Evolutionary conservation across 805 yeast species (phyloP).

Genomic region (Komagataella pastoris): DNA sequence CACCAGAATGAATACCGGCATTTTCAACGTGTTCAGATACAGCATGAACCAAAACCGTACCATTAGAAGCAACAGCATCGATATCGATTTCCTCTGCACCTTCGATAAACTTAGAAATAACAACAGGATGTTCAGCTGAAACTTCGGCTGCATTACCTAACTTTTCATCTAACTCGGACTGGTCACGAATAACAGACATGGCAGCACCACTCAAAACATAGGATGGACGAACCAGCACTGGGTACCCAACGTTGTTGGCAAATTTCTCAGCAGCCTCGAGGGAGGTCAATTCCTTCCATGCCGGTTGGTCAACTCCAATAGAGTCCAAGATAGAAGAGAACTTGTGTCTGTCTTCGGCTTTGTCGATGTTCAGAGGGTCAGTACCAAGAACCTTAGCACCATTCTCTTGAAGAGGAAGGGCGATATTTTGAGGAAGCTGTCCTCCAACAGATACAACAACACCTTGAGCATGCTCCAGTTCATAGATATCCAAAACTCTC

Average conservation of each 20-base stretch:
- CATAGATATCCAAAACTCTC: conserved; percentile 95
- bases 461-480: conserved; percentile 79
- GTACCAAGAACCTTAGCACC: conserved; percentile 92
- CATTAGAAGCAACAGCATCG: conserved; percentile 90
- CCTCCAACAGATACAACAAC: conserved; percentile 97
- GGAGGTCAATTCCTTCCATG: conserved; percentile 91
- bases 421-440: conserved; percentile 95
- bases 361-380: conserved; percentile 86
- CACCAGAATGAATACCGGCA: conserved; percentile 98
- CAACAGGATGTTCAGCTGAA: conserved; percentile 94
- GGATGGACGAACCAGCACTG: conserved; percentile 95
- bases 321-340: conserved; percentile 90
- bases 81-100: conserved; percentile 96
- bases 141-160: conserved; percentile 83
- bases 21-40: conserved; percentile 96
- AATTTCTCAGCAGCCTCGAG: conserved; percentile 73
- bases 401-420: conserved; percentile 62
- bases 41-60: conserved; percentile 85
- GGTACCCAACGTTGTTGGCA: conserved; percentile 81
- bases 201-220: conserved; percentile 98
- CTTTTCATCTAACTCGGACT: conserved; percentile 70
- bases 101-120: conserved; percentile 87
- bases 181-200: conserved; percentile 81
- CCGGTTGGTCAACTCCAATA: conserved; percentile 91
- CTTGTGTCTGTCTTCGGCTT: conserved; percentile 97